phyloP scores from a whole-genome alignment of 208 protist genomes.

The Leptomonas pyrrhocoris region DNA sequence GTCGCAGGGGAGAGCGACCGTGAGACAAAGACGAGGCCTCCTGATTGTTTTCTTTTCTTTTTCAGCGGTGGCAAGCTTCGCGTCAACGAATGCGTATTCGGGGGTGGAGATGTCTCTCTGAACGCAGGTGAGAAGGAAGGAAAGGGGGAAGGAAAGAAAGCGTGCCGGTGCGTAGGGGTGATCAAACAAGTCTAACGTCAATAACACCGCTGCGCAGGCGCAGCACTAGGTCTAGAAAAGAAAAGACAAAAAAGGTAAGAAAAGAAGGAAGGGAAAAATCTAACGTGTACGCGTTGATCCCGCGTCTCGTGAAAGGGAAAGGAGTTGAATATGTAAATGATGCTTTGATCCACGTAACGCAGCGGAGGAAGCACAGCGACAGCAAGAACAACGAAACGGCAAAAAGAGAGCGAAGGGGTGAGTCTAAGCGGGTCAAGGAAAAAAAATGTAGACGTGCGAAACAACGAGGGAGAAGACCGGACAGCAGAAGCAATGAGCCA shows the following conservation, averaged over 20 bases:
- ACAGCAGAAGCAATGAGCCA: no score
- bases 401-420: slow-evolving; percentile 15
- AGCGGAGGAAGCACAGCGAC: not conserved
- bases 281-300: slow-evolving; percentile 4
- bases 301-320: not conserved
- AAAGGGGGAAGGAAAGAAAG: not conserved
- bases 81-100: no score
- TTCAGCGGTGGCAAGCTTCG: no score
- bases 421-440: slow-evolving; percentile 2
- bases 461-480: no score
- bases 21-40: no score
- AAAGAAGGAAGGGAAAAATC: slow-evolving; percentile 2
- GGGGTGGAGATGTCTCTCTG: no score
- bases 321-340: slow-evolving; percentile 6
- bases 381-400: slow-evolving; percentile 4
- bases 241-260: not conserved
- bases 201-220: not conserved
- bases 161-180: not conserved
- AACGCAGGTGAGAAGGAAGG: not conserved
- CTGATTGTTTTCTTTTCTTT: no score
- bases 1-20: no score
- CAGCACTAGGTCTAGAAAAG: slow-evolving; percentile 8
- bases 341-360: not conserved
- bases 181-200: not conserved
- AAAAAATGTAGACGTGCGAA: no score